Evolutionary conservation across 495 filamentous ascomycete genomes (phyloP).

Genomic region (Bacidia gigantensis): DNA sequence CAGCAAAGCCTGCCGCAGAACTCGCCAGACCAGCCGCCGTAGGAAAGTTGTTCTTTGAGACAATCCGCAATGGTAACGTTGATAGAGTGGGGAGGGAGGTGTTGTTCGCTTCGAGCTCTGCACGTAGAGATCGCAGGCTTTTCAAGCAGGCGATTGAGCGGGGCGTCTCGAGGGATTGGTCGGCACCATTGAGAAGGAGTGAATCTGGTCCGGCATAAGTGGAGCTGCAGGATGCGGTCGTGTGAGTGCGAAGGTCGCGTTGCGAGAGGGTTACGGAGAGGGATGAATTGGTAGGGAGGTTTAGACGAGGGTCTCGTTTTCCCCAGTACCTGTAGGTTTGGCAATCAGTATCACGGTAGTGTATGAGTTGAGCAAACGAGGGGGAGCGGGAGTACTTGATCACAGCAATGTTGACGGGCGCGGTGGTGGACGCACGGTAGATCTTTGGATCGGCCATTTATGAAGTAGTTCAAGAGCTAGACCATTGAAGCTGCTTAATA

Average conservation of each 20-base stretch:
- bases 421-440: slow-evolving; percentile 86
- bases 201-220: slow-evolving; percentile 56
- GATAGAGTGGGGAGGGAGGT: slow-evolving; percentile 65
- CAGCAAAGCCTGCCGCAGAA: slow-evolving; percentile 88
- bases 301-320: slow-evolving; percentile 81
- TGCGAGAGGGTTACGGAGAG: slow-evolving; percentile 93
- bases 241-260: slow-evolving; percentile 83
- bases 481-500: too few relatives aligned
- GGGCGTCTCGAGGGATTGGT: slow-evolving; percentile 71
- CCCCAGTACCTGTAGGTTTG: slow-evolving; percentile 95
- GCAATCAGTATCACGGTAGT: not conserved
- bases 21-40: slow-evolving; percentile 92
- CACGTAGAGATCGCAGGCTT: slow-evolving; percentile 64
- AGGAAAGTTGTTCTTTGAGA: slow-evolving; percentile 95
- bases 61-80: slow-evolving; percentile 58
- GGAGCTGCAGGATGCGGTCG: slow-evolving; percentile 82
- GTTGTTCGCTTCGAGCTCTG: slow-evolving; percentile 55
- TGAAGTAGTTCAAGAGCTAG: not conserved
- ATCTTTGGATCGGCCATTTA: slow-evolving; percentile 40
- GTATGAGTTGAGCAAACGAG: slow-evolving; percentile 11
- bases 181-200: slow-evolving; percentile 69
- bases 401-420: slow-evolving; percentile 97
- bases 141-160: slow-evolving; percentile 85
- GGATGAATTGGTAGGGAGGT: slow-evolving; percentile 94
- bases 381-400: slow-evolving; percentile 58